These are phyloP conservation scores for Schizopora paradoxa DNA, from an alignment of 1,284 basidiomycete genomes.

Conservation along the genomic window DNA sequence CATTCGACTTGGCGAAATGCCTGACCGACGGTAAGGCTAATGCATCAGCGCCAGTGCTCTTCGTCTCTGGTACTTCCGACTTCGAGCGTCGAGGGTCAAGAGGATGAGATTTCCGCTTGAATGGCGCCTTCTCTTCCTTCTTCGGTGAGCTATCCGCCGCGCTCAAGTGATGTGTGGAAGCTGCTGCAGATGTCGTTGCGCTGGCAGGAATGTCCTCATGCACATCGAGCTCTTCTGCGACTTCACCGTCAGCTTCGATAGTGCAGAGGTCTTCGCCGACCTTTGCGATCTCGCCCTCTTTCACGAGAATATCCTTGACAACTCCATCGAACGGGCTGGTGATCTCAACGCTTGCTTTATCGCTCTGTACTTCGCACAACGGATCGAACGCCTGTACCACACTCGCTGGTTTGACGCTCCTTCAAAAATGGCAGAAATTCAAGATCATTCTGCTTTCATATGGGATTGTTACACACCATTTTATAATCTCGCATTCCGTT, in stretches of 20 bases:
- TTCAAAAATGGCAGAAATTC: constrained; percentile 22
- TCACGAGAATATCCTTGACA: constrained; percentile 67
- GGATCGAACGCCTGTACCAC: constrained; percentile 76
- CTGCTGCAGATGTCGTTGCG: constrained; percentile 11
- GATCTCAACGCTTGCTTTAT: constrained; percentile 93
- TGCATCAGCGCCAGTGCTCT: constrained; percentile 29
- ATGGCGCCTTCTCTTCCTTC: constrained; percentile 2
- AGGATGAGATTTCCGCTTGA: constrained; percentile 41
- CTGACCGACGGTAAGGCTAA: constrained; percentile 77
- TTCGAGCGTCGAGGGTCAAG: constrained; percentile 39
- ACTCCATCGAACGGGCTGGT: constrained; percentile 85
- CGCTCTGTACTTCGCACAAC: constrained; percentile 90
- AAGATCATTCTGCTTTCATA: constrained; percentile 7
- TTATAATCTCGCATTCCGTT: constrained; percentile 86
- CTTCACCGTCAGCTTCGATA: constrained; percentile 74
- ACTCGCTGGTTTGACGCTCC: constrained; percentile 57
- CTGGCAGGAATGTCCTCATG: constrained; percentile 8
- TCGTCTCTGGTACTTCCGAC: constrained; percentile 20
- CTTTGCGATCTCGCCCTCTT: constrained; percentile 82
- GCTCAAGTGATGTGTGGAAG: too few species aligned
- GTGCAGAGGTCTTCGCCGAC: constrained; percentile 81
- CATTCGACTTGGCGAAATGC: constrained; percentile 65
- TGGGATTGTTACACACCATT: constrained; percentile 55
- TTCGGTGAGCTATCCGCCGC: not conserved
- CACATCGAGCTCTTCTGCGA: constrained; percentile 19